Evolutionary conservation across 1,139 yeast genomes (phyloP).

Genomic region (Taiozyma sp.): DNA sequence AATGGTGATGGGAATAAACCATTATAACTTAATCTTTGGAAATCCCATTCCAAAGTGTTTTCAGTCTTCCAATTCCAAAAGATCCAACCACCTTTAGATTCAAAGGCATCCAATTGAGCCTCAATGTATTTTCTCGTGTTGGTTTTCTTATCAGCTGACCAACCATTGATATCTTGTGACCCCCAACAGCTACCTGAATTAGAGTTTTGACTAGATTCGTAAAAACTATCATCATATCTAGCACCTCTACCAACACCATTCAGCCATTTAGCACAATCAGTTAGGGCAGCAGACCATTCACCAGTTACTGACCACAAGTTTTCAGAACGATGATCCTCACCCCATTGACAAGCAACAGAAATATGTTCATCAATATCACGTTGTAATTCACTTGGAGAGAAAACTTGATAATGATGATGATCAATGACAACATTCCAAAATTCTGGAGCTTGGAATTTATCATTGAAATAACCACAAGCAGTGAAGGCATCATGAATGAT

Average conservation of each 20-base stretch:
- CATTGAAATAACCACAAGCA: conserved; percentile 56
- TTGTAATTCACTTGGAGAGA: conserved; percentile 54
- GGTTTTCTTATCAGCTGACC: conserved; percentile 54
- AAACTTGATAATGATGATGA: conserved; percentile 92
- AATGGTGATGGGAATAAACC: conserved; percentile 82
- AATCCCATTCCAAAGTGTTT: conserved; percentile 81
- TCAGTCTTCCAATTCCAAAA: conserved; percentile 96
- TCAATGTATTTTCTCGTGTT: conserved; percentile 71
- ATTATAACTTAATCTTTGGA: conserved; percentile 46
- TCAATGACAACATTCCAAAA: conserved; percentile 72
- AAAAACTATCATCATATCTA: conserved; percentile 47
- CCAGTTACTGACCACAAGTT: conserved; percentile 76
- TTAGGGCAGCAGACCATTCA: conserved; percentile 60
- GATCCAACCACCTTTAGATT: conserved; percentile 73
- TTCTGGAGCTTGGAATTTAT: conserved; percentile 32
- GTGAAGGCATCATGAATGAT: conserved; percentile 53
- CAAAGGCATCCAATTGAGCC: conserved; percentile 86
- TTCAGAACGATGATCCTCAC: conserved; percentile 44
- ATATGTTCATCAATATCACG: conserved; percentile 57
- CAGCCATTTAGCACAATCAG: conserved; percentile 63
- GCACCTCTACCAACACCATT: conserved; percentile 58
- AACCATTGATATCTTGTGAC: conserved; percentile 46
- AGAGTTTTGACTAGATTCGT: background rate
- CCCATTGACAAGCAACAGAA: conserved; percentile 57
- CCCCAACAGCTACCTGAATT: conserved; percentile 46